Base-by-base conservation (phyloP, 2,329 filamentous ascomycete genomes). In the Scleromitrula shiraiana region DNA sequence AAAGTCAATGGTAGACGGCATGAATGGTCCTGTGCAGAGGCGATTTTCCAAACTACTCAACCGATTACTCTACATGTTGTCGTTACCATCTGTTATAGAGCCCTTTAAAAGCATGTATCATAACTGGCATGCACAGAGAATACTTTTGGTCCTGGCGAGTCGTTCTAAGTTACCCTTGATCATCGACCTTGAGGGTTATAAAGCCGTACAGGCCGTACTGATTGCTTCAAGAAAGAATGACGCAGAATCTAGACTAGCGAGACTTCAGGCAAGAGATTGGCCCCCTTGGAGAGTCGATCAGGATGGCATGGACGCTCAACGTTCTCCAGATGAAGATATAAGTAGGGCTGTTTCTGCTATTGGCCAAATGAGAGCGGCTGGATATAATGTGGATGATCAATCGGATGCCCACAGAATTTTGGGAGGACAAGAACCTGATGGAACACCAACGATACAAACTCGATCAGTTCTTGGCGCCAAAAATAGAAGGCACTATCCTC, bases 241-340 rank as follows among this genome's bases (percentile, higher is more conserved):
- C 6, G 64, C 63, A 5, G 80, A 83, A 61, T 65, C 62, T 12
- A 70, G 68, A 27, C 72, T 70, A 26, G 70, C 74, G 2, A 54
- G 63, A 17, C 71, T 76, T 23, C 70, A 78, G 47, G 65, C 68
- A 2, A 68, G 71, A 41, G 70, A 70, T 2, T 83, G 79, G 80
- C 80, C 80, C 8, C 80, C 80, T 0, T 82, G 80, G 62, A 65
- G 77, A 46, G 67, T 70, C 30, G 69, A 74, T 9, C 71, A 74
- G 49, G 75, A 83, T 56, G 79, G 78, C 1, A 73, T 77, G 52
- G 80, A 83, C 58, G 78, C 79, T 53, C 68, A 65, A 42, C 68
- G 70, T 42, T 68, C 69, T 5, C 66, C 65, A 1, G 70, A 76
- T 37, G 75, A 79, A 22, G 74, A 75, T 50, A 67, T 72, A 53